A percentile compares a stretch with the other conserved stretches of the same genome.
phyloP scores from a whole-genome alignment of 345 rosid genomes.

The Mangifera indica region DNA sequence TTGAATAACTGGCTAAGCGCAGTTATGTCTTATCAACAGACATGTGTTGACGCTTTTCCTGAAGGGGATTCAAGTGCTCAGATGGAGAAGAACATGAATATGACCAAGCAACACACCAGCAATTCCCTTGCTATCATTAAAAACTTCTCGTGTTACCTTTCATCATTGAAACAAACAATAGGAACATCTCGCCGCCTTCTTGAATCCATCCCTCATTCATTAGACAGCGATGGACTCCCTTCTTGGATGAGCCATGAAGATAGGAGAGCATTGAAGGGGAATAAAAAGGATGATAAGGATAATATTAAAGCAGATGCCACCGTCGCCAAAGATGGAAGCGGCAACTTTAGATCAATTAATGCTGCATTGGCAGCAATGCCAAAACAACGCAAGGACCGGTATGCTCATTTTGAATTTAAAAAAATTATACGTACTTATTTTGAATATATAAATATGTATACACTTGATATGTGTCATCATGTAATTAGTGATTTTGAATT shows the following conservation, averaged over 20 bases:
- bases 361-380: conserved; percentile 73
- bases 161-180: conserved; percentile 16
- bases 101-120: conserved; percentile 55
- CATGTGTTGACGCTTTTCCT: conserved; percentile 80
- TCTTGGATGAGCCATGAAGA: conserved; percentile 57
- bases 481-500: no score
- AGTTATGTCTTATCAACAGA: conserved; percentile 70
- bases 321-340: conserved; percentile 85
- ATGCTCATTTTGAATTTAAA: background rate
- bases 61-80: conserved; percentile 59
- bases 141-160: conserved; percentile 29
- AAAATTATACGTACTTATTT: no score
- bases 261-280: conserved; percentile 53
- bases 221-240: conserved; percentile 42
- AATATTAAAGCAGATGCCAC: conserved; percentile 48
- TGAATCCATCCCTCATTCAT: conserved; percentile 1
- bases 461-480: no score
- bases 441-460: no score
- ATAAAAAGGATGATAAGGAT: background rate
- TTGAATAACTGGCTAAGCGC: conserved; percentile 78
- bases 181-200: conserved; percentile 28
- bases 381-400: conserved; percentile 55
- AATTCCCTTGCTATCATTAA: conserved; percentile 68
- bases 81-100: conserved; percentile 42
- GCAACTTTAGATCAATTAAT: conserved; percentile 58